phyloP scores from a whole-genome alignment of 2,329 filamentous ascomycete species.

The Helicocarpus griseus region DNA sequence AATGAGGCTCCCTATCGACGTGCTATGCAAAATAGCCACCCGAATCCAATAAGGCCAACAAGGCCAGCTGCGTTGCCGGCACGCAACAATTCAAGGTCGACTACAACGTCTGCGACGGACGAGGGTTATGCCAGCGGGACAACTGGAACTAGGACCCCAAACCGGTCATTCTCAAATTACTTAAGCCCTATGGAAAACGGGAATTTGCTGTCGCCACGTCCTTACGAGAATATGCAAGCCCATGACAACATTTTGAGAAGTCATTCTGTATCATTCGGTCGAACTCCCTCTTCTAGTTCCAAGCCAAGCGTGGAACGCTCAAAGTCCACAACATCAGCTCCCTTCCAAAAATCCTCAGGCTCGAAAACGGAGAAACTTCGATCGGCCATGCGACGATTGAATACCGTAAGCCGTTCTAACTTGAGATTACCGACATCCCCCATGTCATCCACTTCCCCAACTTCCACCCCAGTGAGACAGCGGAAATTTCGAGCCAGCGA shows the following conservation, averaged over 20 bases:
- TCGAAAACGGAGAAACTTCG: slow-evolving; percentile 7
- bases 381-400: slow-evolving; percentile 5
- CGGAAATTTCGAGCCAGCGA: slow-evolving; percentile 18
- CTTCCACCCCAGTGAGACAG: slow-evolving; percentile 12
- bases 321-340: slow-evolving; percentile 1
- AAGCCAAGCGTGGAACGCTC: neutral
- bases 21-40: slow-evolving; percentile 8
- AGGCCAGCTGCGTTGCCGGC: slow-evolving; percentile 5
- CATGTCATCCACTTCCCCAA: slow-evolving; percentile 7
- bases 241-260: neutral
- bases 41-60: slow-evolving; percentile 7
- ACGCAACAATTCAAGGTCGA: slow-evolving; percentile 10
- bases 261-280: neutral
- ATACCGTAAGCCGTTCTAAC: slow-evolving; percentile 5
- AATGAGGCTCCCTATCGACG: slow-evolving; percentile 19
- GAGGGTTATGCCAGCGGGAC: slow-evolving; percentile 21
- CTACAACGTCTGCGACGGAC: slow-evolving; percentile 16
- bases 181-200: slow-evolving; percentile 3
- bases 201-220: neutral
- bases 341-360: neutral
- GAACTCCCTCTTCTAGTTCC: neutral
- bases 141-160: slow-evolving; percentile 9
- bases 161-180: slow-evolving; percentile 6
- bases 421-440: slow-evolving; percentile 1
- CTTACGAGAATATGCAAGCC: neutral